A percentile compares a stretch with the other conserved stretches of the same genome.
phyloP scores from a whole-genome alignment of 805 yeast species.

The Diddensiella santjacobensis region DNA sequence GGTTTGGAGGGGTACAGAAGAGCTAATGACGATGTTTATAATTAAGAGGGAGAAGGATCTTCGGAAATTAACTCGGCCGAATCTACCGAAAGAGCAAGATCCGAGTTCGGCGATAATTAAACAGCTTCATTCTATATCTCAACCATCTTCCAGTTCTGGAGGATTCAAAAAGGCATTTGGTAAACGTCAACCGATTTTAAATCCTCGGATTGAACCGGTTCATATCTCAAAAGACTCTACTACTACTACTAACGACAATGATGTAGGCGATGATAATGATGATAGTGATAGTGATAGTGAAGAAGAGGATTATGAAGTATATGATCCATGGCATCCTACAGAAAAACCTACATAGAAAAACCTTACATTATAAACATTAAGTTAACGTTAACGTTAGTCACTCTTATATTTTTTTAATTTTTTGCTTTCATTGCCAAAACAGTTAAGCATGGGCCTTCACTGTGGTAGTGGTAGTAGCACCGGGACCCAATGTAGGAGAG shows the following conservation, averaged over 20 bases:
- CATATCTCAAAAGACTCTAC: too few species aligned
- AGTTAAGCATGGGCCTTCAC: constrained; percentile 14
- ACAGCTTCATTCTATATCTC: not conserved
- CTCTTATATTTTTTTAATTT: not conserved
- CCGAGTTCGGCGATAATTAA: not conserved
- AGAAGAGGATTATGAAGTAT: constrained; percentile 1
- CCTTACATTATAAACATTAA: constrained; percentile 2
- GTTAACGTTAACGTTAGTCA: not conserved
- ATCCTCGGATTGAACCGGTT: not conserved
- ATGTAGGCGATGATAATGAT: not conserved
- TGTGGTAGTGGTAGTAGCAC: constrained; percentile 35
- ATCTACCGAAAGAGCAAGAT: not conserved
- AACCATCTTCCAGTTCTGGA: not conserved
- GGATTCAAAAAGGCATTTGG: constrained; percentile 10
- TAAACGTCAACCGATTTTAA: not conserved
- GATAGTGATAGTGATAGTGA: constrained; percentile 2
- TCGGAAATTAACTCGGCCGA: not conserved
- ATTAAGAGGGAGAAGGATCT: constrained; percentile 2
- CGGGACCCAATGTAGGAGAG: constrained; percentile 57
- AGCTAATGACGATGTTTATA: too few species aligned
- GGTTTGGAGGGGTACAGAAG: too few species aligned
- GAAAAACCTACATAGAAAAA: not conserved
- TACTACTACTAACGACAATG: not conserved
- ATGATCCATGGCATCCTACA: constrained; percentile 9
- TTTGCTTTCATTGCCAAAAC: not conserved